A percentile compares a stretch with the other conserved stretches of the same genome.
These are phyloP conservation scores for Verticillium tricorpus DNA, from an alignment of 2,329 filamentous ascomycete genomes.

Conservation along the genomic window DNA sequence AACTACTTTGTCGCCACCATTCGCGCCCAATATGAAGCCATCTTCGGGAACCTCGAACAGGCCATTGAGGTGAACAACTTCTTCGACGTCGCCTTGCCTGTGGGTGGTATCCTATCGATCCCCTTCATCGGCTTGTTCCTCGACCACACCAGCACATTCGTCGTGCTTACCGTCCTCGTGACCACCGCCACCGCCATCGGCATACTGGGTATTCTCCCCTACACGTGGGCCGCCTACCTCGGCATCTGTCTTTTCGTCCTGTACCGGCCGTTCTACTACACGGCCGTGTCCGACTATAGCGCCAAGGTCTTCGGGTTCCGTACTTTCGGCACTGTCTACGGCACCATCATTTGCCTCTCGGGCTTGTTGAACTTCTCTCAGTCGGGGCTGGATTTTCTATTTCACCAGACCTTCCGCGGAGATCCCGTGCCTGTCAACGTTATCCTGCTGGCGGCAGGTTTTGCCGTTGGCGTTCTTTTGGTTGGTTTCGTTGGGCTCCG, in stretches of 20 bases:
- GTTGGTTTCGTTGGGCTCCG: slow-evolving; percentile 59
- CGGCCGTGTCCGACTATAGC: slow-evolving; percentile 80
- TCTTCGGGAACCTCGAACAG: slow-evolving; percentile 57
- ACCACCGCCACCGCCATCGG: slow-evolving; percentile 69
- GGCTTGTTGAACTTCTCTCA: slow-evolving; percentile 83
- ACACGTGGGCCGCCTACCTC: slow-evolving; percentile 65
- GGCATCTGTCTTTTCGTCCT: slow-evolving; percentile 78
- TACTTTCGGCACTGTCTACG: slow-evolving; percentile 93
- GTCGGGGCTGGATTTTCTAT: slow-evolving; percentile 72
- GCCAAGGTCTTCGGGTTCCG: slow-evolving; percentile 91
- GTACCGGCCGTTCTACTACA: slow-evolving; percentile 88
- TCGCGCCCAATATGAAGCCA: slow-evolving; percentile 71
- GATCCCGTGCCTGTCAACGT: slow-evolving; percentile 76
- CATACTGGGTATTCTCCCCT: slow-evolving; percentile 67
- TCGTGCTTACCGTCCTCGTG: slow-evolving; percentile 68
- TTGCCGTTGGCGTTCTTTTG: slow-evolving; percentile 60
- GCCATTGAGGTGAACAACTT: slow-evolving; percentile 73
- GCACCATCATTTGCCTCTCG: slow-evolving; percentile 79
- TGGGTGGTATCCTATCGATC: slow-evolving; percentile 79
- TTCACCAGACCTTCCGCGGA: slow-evolving; percentile 65
- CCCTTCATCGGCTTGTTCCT: slow-evolving; percentile 81
- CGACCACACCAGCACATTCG: slow-evolving; percentile 69
- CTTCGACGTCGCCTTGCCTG: slow-evolving; percentile 74
- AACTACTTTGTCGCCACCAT: slow-evolving; percentile 93
- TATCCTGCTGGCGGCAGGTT: slow-evolving; percentile 56